Conservation (phyloP, 2,329 filamentous ascomycete genomes). For the Myriangium duriaei region DNA sequence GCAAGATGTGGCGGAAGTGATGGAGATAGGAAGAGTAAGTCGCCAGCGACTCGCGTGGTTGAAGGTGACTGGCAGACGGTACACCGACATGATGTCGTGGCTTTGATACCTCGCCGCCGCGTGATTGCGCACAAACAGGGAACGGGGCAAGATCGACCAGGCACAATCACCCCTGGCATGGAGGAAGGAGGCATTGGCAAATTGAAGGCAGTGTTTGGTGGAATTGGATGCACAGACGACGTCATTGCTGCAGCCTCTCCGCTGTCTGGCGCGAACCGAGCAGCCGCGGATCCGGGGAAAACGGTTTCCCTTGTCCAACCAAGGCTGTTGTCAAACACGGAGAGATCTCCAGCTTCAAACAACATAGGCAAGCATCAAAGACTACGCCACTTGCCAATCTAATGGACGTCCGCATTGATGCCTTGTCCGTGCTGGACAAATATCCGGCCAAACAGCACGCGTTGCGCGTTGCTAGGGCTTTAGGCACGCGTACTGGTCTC, state of each 20-base stretch:
- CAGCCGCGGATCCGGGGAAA: too few species aligned
- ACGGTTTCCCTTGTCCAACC: too few species aligned
- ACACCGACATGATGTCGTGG: slow-evolving; percentile 9
- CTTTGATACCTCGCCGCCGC: slow-evolving; percentile 5
- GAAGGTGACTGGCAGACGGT: neutral
- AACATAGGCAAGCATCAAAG: too few species aligned
- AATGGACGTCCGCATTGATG: slow-evolving; percentile 8
- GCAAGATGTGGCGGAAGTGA: neutral
- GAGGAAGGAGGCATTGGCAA: slow-evolving; percentile 1
- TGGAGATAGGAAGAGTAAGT: slow-evolving; percentile 6
- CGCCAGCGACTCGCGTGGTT: slow-evolving; percentile 7
- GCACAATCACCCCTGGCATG: too few species aligned
- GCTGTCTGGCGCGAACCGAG: too few species aligned
- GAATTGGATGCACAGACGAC: too few species aligned
- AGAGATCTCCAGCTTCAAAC: too few species aligned
- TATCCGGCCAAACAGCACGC: slow-evolving; percentile 15
- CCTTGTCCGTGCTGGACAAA: slow-evolving; percentile 11
- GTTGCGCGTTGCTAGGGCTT: slow-evolving; percentile 10
- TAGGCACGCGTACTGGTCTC: slow-evolving; percentile 34
- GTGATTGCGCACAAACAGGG: slow-evolving; percentile 5
- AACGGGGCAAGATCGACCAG: slow-evolving; percentile 9
- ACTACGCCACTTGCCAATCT: too few species aligned
- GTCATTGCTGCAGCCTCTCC: too few species aligned
- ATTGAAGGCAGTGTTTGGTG: too few species aligned
- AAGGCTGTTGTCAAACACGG: too few species aligned